Evolutionary conservation across 306 rosid species (phyloP), one percentile per base, ranked within the genome.

Genomic region (Mucuna pruriens): DNA sequence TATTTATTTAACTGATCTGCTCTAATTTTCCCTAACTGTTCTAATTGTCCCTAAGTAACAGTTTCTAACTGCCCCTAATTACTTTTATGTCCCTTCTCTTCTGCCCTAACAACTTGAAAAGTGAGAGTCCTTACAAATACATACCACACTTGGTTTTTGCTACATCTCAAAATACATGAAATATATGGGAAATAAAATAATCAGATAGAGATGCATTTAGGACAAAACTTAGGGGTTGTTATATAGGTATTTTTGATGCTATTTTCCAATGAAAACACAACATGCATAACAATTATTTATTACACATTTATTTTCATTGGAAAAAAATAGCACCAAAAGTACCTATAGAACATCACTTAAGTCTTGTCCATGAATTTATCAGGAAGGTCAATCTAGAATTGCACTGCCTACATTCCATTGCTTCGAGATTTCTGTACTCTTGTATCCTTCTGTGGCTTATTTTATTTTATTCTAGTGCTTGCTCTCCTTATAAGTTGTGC

Each of bases 121-220:
- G 33, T 25, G 9, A 77, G 9, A 39, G 69, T 79, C 49, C 70
- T 79, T 40, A 6, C 55, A 19, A 70, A 44, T 29, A 44, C 13
- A 42, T 20, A 20, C 51, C 1, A 44, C 22, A 29, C 38, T 51
- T 11, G 20, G n/a, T 51, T 78, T 66, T 51, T 23, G 20, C 40
- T 78, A 39, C 66, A 23, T 66, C 60, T 78, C 54, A 51, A 8
- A 39, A 51, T 34, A 58, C 25, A 34, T 51, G 42, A 51, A 22
- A 51, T 52, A 66, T 51, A 34, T 66, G 38, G 26, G 82, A 36
- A 65, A 55, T 66, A 40, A 49, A 78, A 55, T 23, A 51, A 20
- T 38, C 23, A 16, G 42, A 51, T 65, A 9, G 19, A 15, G 54
- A 33, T 63, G 20, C 67, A 13, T 13, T 15, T 16, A 16, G 23